Percentiles rank a stretch among this genome's conserved stretches.
Evolutionary conservation across 139 green algal species (phyloP).

Genomic region (Chlorella vulgaris): DNA sequence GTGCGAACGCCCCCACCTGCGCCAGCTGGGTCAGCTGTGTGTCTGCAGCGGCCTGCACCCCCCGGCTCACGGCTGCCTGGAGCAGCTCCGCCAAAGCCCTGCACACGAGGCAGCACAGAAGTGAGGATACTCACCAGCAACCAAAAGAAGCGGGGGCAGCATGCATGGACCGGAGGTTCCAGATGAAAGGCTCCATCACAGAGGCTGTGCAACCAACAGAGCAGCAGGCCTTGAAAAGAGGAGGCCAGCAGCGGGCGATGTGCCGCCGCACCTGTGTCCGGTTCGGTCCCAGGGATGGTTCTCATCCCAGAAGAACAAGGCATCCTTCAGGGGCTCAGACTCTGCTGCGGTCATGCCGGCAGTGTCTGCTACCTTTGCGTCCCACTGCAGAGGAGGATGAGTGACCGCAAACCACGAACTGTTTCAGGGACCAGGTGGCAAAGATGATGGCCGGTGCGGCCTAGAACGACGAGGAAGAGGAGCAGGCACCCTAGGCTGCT

Average conservation of each 20-base stretch:
- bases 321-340: background rate
- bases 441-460: too few species aligned
- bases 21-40: background rate
- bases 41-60: slow-evolving; percentile 1
- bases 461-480: too few species aligned
- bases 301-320: slow-evolving; percentile 20
- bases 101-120: background rate
- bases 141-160: too few species aligned
- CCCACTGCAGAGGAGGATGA: slow-evolving; percentile 5
- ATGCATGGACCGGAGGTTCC: too few species aligned
- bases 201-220: too few species aligned
- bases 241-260: background rate
- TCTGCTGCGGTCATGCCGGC: background rate
- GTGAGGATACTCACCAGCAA: background rate
- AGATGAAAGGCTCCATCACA: too few species aligned
- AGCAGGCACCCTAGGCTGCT: too few species aligned
- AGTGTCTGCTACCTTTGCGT: slow-evolving; percentile 4
- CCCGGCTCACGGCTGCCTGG: background rate
- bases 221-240: too few species aligned
- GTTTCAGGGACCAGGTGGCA: too few species aligned
- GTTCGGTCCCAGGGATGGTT: slow-evolving; percentile 33
- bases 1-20: background rate
- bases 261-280: slow-evolving; percentile 2
- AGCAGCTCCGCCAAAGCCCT: slow-evolving; percentile 27
- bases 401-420: too few species aligned